Percentiles rank a stretch among this genome's conserved stretches.
Evolutionary conservation across 1,284 basidiomycete species (phyloP).

Genomic region (Trichosporon asahii): DNA sequence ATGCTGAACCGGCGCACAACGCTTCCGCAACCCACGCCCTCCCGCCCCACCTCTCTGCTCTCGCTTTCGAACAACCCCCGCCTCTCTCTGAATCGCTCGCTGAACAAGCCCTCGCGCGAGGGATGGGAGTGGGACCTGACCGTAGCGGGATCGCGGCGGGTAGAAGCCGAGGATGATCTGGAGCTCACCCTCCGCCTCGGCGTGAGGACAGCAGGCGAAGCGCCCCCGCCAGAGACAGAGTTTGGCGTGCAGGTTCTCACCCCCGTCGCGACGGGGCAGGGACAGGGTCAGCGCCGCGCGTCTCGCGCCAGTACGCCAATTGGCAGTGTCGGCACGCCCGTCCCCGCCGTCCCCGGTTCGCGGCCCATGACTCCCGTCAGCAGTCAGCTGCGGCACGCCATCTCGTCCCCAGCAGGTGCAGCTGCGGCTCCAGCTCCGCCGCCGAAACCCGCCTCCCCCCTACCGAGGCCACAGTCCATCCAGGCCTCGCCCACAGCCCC

Average conservation of each 20-base stretch:
- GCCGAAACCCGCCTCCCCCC: constrained; percentile 1
- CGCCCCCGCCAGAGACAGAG: constrained; percentile 20
- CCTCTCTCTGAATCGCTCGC: not conserved
- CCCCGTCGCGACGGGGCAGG: constrained; percentile 10
- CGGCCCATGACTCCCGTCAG: constrained; percentile 42
- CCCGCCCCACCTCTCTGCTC: constrained; percentile 5
- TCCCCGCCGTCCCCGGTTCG: constrained; percentile 25
- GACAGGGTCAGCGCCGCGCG: not conserved
- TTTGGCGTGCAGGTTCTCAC: constrained; percentile 40
- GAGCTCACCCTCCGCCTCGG: constrained; percentile 29
- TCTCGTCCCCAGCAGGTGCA: too few species aligned
- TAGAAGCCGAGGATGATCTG: constrained; percentile 31
- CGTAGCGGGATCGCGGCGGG: constrained; percentile 21
- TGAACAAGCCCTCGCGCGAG: constrained; percentile 9
- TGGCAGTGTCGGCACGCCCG: constrained; percentile 9
- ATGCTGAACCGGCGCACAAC: constrained; percentile 45
- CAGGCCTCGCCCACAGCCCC: not conserved
- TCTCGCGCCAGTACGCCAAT: constrained; percentile 7
- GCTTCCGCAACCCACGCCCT: constrained; percentile 6
- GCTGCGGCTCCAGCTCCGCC: constrained; percentile 13
- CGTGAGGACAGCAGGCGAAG: constrained; percentile 22
- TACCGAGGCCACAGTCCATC: not conserved
- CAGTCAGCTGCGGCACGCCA: constrained; percentile 39
- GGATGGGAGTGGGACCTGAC: constrained; percentile 42
- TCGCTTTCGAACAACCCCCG: not conserved